A percentile compares a stretch with the other conserved stretches of the same genome.
phyloP scores from a whole-genome alignment of 2,329 filamentous ascomycete species.

The Fusarium veterinarium region DNA sequence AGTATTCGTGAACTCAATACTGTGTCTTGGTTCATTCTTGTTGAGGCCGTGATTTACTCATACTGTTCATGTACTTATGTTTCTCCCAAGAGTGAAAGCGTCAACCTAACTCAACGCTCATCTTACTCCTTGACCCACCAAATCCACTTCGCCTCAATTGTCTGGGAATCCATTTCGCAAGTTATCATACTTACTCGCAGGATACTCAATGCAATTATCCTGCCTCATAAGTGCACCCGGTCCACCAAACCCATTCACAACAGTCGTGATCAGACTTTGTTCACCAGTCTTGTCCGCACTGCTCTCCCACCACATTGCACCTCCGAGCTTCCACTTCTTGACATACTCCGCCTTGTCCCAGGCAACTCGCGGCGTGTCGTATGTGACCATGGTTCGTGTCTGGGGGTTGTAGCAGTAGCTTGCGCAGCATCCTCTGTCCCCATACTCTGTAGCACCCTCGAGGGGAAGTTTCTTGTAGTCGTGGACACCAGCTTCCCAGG shows the following conservation, averaged over 20 bases:
- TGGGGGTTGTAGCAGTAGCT: constrained; percentile 80
- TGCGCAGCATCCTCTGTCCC: constrained; percentile 73
- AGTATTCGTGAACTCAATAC: neutral
- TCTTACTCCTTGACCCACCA: neutral
- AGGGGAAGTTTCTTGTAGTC: constrained; percentile 89
- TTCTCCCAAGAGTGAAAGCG: too few relatives aligned
- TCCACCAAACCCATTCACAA: constrained; percentile 70
- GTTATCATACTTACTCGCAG: constrained; percentile 77
- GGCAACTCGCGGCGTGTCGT: constrained; percentile 78
- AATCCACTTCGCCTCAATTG: constrained; percentile 46
- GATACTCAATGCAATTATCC: constrained; percentile 72
- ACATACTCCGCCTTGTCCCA: constrained; percentile 79
- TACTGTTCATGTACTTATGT: neutral
- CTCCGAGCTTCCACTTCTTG: constrained; percentile 74
- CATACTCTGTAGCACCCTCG: constrained; percentile 70
- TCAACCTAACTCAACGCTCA: neutral
- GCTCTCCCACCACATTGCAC: constrained; percentile 98
- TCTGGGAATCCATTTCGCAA: constrained; percentile 67
- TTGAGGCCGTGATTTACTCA: neutral
- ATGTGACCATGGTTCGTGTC: constrained; percentile 77
- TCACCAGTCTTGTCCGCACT: constrained; percentile 77
- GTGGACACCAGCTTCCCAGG: constrained; percentile 86
- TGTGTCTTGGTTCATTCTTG: neutral
- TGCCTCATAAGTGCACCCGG: constrained; percentile 59
- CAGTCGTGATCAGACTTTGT: constrained; percentile 75